Base-by-base conservation (phyloP, 192 early-diverging fungal genomes). In the Coemansia sp. region DNA sequence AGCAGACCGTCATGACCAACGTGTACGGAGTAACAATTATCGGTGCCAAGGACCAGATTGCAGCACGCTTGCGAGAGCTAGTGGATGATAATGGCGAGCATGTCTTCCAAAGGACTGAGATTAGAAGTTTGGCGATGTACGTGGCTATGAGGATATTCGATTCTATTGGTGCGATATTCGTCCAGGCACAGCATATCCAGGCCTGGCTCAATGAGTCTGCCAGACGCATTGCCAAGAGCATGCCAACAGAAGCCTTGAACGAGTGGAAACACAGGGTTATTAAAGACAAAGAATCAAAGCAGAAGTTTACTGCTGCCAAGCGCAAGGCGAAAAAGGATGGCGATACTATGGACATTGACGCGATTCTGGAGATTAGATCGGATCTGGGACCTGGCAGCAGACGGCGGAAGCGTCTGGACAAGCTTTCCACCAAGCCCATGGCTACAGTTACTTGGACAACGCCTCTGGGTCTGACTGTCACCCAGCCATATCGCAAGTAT, bases 1-100 rank as follows among this genome's bases (percentile, higher is more conserved):
- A 99, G 83, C 95, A 99, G 69, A 96, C 97, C 0, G 96, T 99
- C 67, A 99, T 99, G 97, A 99, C 97, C 57, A 97, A 96, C 73
- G 95, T 96, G 6, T 99, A 99, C 56, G 97, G 97, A 37, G 97
- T 99, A 56, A 99, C 97, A 2, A 92, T 96, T 68, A 85, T 99
- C 22, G 97, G 97, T 39, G 97, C 97, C 6, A 81, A 89, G 41
- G 82, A 84, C 10, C 97, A 99, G 83, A 95, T 99, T 63, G 82
- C 85, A 22, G 89, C 88, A 42, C 87, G 95, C 26, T 74, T 99
- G 43, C 89, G 87, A 70, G 97, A 99, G 72, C 74, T 86, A 15
- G 83, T 86, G 37, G 88, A 87, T 68, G 83, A 96, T 32, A 80
- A 90, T 0, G 87, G 87, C 32, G 85, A 90, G 5, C 71, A 92